Conservation (phyloP, 2,329 filamentous ascomycete genomes). For the Fonsecaea multimorphosa region DNA sequence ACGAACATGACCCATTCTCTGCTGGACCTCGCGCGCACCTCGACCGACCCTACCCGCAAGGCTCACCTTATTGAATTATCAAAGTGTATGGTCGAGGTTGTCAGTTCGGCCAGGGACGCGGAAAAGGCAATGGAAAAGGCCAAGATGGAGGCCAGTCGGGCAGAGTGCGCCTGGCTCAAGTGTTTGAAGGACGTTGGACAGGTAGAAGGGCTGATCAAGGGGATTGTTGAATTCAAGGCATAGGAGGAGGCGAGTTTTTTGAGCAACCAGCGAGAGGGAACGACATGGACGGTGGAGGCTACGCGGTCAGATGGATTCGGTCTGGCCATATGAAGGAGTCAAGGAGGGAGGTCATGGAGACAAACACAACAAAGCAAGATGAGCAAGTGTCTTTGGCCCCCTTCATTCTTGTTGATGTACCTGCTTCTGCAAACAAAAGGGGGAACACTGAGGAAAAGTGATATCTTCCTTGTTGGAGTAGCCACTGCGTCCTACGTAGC, state of each 20-base stretch:
- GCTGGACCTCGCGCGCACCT: conserved; percentile 37
- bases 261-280: background rate
- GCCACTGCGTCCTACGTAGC: background rate
- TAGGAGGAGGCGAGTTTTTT: background rate
- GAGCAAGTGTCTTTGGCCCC: background rate
- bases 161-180: conserved; percentile 36
- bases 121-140: conserved; percentile 43
- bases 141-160: conserved; percentile 39
- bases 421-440: background rate
- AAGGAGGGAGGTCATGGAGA: background rate
- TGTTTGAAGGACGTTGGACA: conserved; percentile 25
- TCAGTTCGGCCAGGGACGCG: conserved; percentile 40
- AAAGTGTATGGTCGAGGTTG: conserved; percentile 39
- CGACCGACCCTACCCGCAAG: conserved; percentile 30
- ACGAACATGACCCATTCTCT: conserved; percentile 39
- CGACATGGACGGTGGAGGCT: background rate
- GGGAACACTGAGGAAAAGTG: background rate
- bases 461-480: background rate
- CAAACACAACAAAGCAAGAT: background rate
- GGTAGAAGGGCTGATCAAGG: conserved; percentile 20
- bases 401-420: background rate
- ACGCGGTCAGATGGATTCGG: background rate
- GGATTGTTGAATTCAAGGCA: background rate
- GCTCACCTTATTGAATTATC: conserved; percentile 37
- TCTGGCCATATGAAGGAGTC: background rate